Base-by-base conservation (phyloP, 1,139 yeast genomes). In the Hemisphaericaspora xylofermentans region DNA sequence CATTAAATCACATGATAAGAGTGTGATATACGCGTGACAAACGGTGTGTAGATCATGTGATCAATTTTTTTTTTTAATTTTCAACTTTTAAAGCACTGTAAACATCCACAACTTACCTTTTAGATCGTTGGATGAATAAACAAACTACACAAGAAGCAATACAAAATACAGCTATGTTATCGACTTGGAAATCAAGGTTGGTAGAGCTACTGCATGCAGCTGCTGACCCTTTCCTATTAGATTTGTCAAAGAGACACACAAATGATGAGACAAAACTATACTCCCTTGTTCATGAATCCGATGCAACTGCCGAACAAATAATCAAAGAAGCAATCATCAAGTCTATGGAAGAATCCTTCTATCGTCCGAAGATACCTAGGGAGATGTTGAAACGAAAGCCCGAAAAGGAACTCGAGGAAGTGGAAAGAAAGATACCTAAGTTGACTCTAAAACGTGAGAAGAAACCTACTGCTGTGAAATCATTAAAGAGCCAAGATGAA, bases 401-500 rank as follows among this genome's bases (percentile, higher is more conserved):
- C 35, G 48, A 43, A 15, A 22, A 22, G 3, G 44, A 45, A 17
- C 39, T 35, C 14, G 41, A 39, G 16, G 43, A 38, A 4, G 35
- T 17, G 12, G 32, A 33, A 22, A 28, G 33, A 6, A 42, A 42
- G 32, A 22, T 36, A n/a, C 43, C 39, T 18, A 37, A 31, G 25
- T 28, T 37, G 13, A 25, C 38, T 12, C 15, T 36, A 12, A 27
- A 32, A 26, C 32, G 22, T 14, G 43, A 40, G 32, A 29, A 24
- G 21, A 44, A 40, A 38, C 35, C 27, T 25, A 43, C 60, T 0
- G 43, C 48, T 0, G 54, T 56, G 1, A 21, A 39, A 33, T 56
- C 64, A 2, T 44, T 58, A 6, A 54, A 52, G 39, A 41, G 60
- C 6, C 61, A 57, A 40, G 47, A 45, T 34, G 53, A 54, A 32